Evolutionary conservation across 2,329 filamentous ascomycete species (phyloP), one percentile per base, ranked within the genome.

Genomic region (Calycina marina): DNA sequence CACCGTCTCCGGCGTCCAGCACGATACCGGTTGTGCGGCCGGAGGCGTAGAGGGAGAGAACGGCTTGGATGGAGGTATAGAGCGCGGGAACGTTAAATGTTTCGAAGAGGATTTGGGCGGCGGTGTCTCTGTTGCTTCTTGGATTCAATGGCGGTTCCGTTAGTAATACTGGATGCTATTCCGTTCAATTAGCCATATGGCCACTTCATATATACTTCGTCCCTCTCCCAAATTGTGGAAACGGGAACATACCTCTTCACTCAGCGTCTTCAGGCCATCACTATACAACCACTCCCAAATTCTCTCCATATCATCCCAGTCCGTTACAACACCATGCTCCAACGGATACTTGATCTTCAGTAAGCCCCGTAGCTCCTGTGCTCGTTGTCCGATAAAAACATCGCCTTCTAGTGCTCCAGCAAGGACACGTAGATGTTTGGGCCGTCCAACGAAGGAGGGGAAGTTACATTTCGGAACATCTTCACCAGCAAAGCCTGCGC

Each of bases 241-340:
- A 26, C 6, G 2, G 27, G 25, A 42, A 45, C 62, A 55, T 57
- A 86, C 81, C 69, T 98, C 90, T 68, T 98, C 90, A 58, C 86
- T 94, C 53, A 94, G 67, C 30, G 88, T 93, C 65, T 94, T 96
- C 49, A 98, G 58, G 42, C 92, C 90, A 52, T 94, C 88, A 36
- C 82, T 82, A 56, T 96, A 98, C 32, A 98, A 85, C 53, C 93
- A 90, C 50, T 92, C 82, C 90, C 90, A 98, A 60, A 98, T 98
- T 62, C 84, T 77, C 65, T 98, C 90, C 90, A 98, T 98, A 54
- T 98, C 90, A 54, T 96, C 90, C 90, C 90, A 98, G 58, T 98
- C 85, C 46, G 90, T 98, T 41, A 98, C 90, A 50, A 98, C 92
- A 47, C 90, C 90, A 56, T 98, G 90, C 61, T 96, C 90, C 34